Conservation (phyloP, 306 rosid genomes). For the Cucumis hystrix region DNA sequence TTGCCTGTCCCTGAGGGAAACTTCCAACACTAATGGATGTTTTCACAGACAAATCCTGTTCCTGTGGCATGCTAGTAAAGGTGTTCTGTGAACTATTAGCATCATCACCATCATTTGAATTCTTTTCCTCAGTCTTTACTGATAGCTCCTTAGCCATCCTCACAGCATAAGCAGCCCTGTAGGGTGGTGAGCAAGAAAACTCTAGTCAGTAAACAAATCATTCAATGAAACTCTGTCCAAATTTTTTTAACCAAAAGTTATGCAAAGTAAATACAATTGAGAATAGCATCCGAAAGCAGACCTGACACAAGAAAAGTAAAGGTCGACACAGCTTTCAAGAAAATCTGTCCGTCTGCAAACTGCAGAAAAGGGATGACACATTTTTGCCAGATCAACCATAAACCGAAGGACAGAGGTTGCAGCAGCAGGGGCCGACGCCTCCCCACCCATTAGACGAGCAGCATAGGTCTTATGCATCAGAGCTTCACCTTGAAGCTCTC, state of each 20-base stretch:
- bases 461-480: slow-evolving; percentile 99
- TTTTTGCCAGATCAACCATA: slow-evolving; percentile 98
- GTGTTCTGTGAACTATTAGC: slow-evolving; percentile 80
- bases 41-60: slow-evolving; percentile 68
- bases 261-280: slow-evolving; percentile 1
- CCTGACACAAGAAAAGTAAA: slow-evolving; percentile 97
- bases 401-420: slow-evolving; percentile 91
- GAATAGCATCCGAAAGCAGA: slow-evolving; percentile 23
- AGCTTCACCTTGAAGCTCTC: slow-evolving; percentile 99
- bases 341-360: slow-evolving; percentile 85
- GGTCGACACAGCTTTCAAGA: slow-evolving; percentile 91
- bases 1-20: slow-evolving; percentile 79
- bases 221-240: neutral
- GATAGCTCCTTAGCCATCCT: slow-evolving; percentile 93
- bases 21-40: slow-evolving; percentile 90
- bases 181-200: slow-evolving; percentile 8
- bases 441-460: slow-evolving; percentile 99
- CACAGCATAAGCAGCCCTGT: slow-evolving; percentile 92
- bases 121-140: slow-evolving; percentile 65
- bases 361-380: slow-evolving; percentile 80
- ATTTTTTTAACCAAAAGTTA: neutral
- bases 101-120: slow-evolving; percentile 64
- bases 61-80: slow-evolving; percentile 77
- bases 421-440: slow-evolving; percentile 97
- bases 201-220: neutral